Conservation (phyloP, 768 basidiomycete genomes). For the Podaxis sp. region DNA sequence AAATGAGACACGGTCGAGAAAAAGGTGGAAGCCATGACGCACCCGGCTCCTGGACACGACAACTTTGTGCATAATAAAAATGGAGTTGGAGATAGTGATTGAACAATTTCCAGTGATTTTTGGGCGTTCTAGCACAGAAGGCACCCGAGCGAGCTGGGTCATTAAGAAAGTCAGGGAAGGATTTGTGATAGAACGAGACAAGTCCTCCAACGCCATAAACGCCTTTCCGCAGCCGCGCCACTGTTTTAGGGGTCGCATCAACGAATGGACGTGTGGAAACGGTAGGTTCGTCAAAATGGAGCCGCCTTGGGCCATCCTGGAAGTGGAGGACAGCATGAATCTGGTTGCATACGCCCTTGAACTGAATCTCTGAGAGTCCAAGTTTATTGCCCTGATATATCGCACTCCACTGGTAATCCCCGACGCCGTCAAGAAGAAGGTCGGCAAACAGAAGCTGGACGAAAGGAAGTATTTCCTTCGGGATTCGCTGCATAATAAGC, state of each 20-base stretch:
- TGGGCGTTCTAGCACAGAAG: not conserved
- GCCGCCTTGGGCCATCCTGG: too few species aligned
- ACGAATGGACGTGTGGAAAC: not conserved
- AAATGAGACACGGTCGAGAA: too few species aligned
- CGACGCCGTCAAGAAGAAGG: not conserved
- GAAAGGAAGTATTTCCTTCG: not conserved
- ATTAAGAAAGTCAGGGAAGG: not conserved
- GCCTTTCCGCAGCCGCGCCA: too few species aligned
- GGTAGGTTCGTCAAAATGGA: too few species aligned
- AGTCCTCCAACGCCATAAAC: too few species aligned
- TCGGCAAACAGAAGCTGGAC: not conserved
- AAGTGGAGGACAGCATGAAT: not conserved
- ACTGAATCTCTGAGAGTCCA: not conserved
- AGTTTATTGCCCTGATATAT: not conserved
- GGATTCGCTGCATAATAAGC: constrained; percentile 3
- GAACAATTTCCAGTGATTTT: not conserved
- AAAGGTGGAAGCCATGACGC: not conserved
- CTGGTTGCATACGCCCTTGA: not conserved
- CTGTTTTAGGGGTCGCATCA: not conserved
- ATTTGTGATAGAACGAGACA: not conserved
- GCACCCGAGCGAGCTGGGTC: not conserved
- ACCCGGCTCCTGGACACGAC: not conserved
- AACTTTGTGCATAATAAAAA: not conserved
- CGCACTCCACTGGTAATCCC: not conserved
- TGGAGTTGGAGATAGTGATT: not conserved